Evolutionary conservation across 176 grass and related monocot species (phyloP).

Genomic region (Musa schizocarpa): DNA sequence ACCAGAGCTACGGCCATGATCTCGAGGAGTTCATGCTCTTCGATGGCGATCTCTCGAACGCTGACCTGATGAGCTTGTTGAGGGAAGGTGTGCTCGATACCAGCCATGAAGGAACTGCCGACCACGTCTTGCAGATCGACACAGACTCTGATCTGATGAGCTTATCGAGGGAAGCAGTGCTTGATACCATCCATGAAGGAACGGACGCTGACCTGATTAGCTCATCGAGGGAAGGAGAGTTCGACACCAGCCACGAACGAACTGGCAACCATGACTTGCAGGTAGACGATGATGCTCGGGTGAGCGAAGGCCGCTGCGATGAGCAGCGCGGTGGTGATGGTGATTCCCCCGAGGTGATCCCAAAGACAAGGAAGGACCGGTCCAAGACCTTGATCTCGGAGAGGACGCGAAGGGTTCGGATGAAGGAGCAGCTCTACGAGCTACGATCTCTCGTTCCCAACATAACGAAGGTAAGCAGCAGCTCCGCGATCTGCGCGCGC

Average conservation of each 20-base stretch:
- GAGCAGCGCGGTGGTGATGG: constrained; percentile 28
- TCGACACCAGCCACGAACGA: too few relatives aligned
- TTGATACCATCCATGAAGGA: too few relatives aligned
- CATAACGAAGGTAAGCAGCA: too few relatives aligned
- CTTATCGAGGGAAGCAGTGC: too few relatives aligned
- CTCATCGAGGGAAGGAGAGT: too few relatives aligned
- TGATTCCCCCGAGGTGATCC: constrained; percentile 16
- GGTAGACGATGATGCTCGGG: neutral
- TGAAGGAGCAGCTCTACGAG: too few relatives aligned
- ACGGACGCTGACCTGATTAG: too few relatives aligned
- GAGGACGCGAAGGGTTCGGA: too few relatives aligned
- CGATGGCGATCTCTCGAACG: neutral
- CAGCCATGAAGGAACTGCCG: neutral
- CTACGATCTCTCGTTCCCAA: too few relatives aligned
- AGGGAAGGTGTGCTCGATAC: neutral
- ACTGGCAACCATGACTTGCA: neutral
- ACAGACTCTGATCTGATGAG: too few relatives aligned
- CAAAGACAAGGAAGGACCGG: constrained; percentile 51
- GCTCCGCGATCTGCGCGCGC: too few relatives aligned
- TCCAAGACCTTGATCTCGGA: constrained; percentile 59
- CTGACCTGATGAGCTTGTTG: too few relatives aligned
- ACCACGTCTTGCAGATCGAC: neutral
- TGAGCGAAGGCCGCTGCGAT: neutral
- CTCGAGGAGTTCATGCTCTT: constrained; percentile 43
- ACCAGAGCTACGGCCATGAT: constrained; percentile 15